Conservation (phyloP, 2,329 filamentous ascomycete species). For the Aspergillus persii region DNA sequence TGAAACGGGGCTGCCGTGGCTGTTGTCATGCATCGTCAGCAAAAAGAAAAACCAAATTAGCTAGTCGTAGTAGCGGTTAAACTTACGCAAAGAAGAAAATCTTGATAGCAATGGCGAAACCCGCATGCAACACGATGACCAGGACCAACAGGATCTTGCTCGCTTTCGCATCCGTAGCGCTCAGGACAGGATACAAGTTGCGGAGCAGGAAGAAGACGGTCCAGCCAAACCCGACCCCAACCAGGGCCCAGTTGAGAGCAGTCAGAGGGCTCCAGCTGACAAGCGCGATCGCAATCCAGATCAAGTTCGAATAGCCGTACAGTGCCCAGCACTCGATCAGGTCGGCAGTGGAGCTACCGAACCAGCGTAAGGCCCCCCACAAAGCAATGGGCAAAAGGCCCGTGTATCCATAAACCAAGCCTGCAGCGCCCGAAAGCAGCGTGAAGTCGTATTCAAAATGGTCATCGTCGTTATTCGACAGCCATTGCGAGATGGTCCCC, state of each 20-base stretch:
- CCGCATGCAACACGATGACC: conserved; percentile 81
- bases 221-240: conserved; percentile 77
- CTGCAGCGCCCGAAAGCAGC: conserved; percentile 83
- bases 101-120: conserved; percentile 91
- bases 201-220: conserved; percentile 81
- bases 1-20: conserved; percentile 62
- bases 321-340: conserved; percentile 92
- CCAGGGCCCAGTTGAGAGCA: conserved; percentile 90
- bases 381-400: conserved; percentile 78
- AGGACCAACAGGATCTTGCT: conserved; percentile 83
- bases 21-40: conserved; percentile 22
- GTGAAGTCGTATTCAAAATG: conserved; percentile 91
- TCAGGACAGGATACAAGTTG: conserved; percentile 87
- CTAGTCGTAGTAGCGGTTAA: background rate
- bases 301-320: conserved; percentile 93
- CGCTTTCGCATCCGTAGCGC: conserved; percentile 86
- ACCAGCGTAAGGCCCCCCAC: conserved; percentile 89
- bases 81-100: conserved; percentile 85
- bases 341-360: conserved; percentile 89
- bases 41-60: background rate
- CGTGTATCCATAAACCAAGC: conserved; percentile 94
- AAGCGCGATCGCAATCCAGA: conserved; percentile 93
- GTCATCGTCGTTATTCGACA: conserved; percentile 63
- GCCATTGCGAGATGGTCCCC: conserved; percentile 89
- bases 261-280: conserved; percentile 86